Percentiles rank a stretch among this genome's conserved stretches.
phyloP scores from a whole-genome alignment of 1,284 basidiomycete species.

The Tetrapyrgos nigripes region DNA sequence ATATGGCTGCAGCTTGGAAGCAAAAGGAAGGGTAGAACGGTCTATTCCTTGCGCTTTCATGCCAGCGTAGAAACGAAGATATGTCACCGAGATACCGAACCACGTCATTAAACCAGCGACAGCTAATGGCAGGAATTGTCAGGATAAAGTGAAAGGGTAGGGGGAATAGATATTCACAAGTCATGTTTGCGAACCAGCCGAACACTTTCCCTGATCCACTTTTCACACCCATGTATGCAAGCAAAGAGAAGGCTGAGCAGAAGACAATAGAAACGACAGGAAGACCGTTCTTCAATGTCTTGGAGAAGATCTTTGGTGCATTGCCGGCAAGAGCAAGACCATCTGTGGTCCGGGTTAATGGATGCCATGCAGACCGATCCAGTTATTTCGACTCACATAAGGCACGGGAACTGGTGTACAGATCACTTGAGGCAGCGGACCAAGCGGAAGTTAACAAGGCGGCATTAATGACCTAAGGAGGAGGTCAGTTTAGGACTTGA shows the following conservation, averaged over 20 bases:
- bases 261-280: slow-evolving; percentile 77
- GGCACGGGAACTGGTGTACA: slow-evolving; percentile 84
- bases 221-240: slow-evolving; percentile 78
- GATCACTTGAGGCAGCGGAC: slow-evolving; percentile 85
- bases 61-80: slow-evolving; percentile 81
- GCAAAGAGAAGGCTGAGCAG: slow-evolving; percentile 70
- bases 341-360: too few relatives aligned
- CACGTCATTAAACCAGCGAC: slow-evolving; percentile 77
- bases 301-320: slow-evolving; percentile 78
- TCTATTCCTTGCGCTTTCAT: slow-evolving; percentile 78
- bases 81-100: slow-evolving; percentile 84
- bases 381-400: slow-evolving; percentile 72
- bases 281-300: slow-evolving; percentile 73
- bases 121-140: not conserved
- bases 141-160: slow-evolving; percentile 47
- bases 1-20: slow-evolving; percentile 66
- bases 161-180: slow-evolving; percentile 23
- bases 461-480: slow-evolving; percentile 81
- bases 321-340: slow-evolving; percentile 79
- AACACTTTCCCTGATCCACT: slow-evolving; percentile 72
- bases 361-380: too few relatives aligned
- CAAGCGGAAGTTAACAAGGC: slow-evolving; percentile 85
- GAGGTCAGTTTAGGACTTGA: not conserved
- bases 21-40: slow-evolving; percentile 71
- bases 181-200: slow-evolving; percentile 78